Conservation (phyloP, 768 basidiomycete species). For the Termitomyces bulborhizus region DNA sequence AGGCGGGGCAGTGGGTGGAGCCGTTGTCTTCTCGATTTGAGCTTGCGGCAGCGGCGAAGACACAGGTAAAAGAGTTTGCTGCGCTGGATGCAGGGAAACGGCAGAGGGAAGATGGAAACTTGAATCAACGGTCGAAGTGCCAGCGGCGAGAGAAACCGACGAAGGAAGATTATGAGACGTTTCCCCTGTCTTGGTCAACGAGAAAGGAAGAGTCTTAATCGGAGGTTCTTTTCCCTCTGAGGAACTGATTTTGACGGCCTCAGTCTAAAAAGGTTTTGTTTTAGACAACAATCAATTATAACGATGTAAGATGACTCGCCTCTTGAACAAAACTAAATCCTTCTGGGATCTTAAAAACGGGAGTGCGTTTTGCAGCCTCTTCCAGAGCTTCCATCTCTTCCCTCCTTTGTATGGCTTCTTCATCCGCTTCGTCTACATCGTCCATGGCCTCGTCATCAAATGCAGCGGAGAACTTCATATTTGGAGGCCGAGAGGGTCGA, state of each 20-base stretch:
- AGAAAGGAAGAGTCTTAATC: constrained; percentile 58
- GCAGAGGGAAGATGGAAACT: not conserved
- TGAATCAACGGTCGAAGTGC: not conserved
- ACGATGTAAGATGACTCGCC: constrained; percentile 26
- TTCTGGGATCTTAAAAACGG: constrained; percentile 52
- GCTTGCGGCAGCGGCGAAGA: not conserved
- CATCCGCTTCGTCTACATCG: constrained; percentile 31
- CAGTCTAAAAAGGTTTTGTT: constrained; percentile 19
- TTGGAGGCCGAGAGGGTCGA: constrained; percentile 43
- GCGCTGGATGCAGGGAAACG: not conserved
- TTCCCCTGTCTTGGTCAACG: constrained; percentile 35
- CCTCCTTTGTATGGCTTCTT: constrained; percentile 22
- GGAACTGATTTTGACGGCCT: constrained; percentile 31
- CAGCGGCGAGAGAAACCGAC: not conserved
- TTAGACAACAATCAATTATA: not conserved
- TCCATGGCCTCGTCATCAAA: constrained; percentile 48
- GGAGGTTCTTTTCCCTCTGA: constrained; percentile 59
- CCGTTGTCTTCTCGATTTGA: not conserved
- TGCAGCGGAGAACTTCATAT: constrained; percentile 60
- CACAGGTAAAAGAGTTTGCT: not conserved
- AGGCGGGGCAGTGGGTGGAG: not conserved
- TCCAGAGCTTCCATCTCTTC: constrained; percentile 44
- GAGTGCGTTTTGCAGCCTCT: constrained; percentile 48
- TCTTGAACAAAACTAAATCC: constrained; percentile 66
- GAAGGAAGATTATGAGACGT: constrained; percentile 13